These are phyloP conservation scores for Xerocomellus dryophilus DNA, from an alignment of 768 basidiomycete species.

Conservation along the genomic window DNA sequence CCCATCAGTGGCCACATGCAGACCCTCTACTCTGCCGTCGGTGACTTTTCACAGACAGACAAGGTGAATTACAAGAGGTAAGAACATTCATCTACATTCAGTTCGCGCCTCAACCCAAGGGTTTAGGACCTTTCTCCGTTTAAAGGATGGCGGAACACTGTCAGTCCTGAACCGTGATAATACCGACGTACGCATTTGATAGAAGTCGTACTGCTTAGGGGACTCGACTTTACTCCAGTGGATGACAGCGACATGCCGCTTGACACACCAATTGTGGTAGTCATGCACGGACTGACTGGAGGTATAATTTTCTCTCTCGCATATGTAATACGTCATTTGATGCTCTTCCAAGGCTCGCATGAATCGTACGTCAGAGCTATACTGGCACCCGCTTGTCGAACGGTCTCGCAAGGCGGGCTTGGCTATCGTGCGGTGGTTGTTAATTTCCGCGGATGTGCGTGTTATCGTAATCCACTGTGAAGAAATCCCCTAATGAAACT, in stretches of 20 bases:
- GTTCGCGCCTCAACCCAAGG: slow-evolving; percentile 5
- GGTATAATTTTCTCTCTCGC: slow-evolving; percentile 18
- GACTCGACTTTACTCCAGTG: slow-evolving; percentile 33
- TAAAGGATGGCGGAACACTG: slow-evolving; percentile 34
- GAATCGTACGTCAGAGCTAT: slow-evolving; percentile 88
- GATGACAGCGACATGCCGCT: slow-evolving; percentile 20
- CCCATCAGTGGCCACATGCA: slow-evolving; percentile 31
- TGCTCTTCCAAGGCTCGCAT: slow-evolving; percentile 60
- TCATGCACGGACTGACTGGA: slow-evolving; percentile 33
- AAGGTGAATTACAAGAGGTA: slow-evolving; percentile 32
- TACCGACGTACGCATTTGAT: not conserved
- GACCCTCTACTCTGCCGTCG: slow-evolving; percentile 31
- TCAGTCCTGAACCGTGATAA: slow-evolving; percentile 15
- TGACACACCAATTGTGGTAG: slow-evolving; percentile 32
- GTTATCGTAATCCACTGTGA: slow-evolving; percentile 1
- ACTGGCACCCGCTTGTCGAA: slow-evolving; percentile 66
- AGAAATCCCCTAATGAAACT: slow-evolving; percentile 14
- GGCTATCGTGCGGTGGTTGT: slow-evolving; percentile 89
- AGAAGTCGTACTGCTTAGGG: slow-evolving; percentile 14
- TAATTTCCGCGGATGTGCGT: slow-evolving; percentile 90
- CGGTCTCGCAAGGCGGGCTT: slow-evolving; percentile 76
- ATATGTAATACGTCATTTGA: slow-evolving; percentile 1
- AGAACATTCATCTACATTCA: not conserved
- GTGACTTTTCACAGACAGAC: slow-evolving; percentile 32
- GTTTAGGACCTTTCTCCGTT: slow-evolving; percentile 26